Conservation (phyloP, 371 early-diverging fungal species). For the Mortierella sp. region DNA sequence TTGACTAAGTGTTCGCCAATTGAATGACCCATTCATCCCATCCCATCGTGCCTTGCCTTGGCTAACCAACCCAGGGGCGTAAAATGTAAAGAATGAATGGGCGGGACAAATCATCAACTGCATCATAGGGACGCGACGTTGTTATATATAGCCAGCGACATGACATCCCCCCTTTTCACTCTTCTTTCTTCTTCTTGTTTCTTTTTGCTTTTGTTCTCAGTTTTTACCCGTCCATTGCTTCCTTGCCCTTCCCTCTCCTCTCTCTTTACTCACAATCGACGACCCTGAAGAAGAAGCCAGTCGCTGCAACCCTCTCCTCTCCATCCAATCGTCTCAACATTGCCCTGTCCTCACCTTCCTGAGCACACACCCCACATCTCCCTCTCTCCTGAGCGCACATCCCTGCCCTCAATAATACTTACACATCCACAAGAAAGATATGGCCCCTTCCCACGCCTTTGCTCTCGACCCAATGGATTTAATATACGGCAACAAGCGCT, state of each 20-base stretch:
- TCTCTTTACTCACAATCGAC: not conserved
- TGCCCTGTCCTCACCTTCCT: conserved; percentile 2
- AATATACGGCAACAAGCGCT: conserved; percentile 20
- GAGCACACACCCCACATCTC: not conserved
- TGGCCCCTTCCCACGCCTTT: conserved; percentile 25
- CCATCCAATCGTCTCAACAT: not conserved
- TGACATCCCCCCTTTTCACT: conserved; percentile 10
- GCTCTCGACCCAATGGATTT: conserved; percentile 47
- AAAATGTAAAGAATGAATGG: conserved; percentile 5
- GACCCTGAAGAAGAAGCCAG: not conserved
- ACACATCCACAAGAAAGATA: conserved; percentile 3
- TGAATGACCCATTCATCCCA: not conserved
- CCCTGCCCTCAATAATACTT: not conserved
- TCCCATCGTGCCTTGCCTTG: not conserved
- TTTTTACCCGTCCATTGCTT: not conserved
- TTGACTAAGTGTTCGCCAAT: not conserved
- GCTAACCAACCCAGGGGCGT: conserved; percentile 17
- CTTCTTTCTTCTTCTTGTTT: not conserved
- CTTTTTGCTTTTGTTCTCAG: not conserved
- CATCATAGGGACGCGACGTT: not conserved
- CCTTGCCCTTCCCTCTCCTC: not conserved
- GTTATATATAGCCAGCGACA: conserved; percentile 16
- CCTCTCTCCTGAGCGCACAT: not conserved
- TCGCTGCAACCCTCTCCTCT: not conserved
- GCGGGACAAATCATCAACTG: not conserved